phyloP scores from a whole-genome alignment of 805 yeast genomes.

The Candida oleophila region DNA sequence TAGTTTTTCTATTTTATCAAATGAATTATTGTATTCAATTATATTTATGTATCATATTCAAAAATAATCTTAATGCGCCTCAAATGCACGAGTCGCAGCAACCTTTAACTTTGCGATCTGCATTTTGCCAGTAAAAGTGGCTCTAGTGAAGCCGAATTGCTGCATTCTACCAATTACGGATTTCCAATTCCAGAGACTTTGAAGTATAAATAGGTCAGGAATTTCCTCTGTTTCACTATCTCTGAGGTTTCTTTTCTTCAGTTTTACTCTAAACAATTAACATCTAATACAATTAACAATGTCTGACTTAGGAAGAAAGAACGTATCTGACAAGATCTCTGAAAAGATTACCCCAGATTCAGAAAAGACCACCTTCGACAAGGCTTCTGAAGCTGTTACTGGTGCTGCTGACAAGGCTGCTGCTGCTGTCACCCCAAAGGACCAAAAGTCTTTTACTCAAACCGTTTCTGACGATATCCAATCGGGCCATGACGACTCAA shows the following conservation, averaged over 20 bases:
- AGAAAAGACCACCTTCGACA: slow-evolving; percentile 60
- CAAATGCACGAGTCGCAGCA: neutral
- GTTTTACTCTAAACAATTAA: neutral
- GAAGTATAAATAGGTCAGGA: slow-evolving; percentile 1
- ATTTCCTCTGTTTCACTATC: neutral
- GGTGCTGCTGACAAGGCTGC: slow-evolving; percentile 66
- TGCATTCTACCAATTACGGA: neutral
- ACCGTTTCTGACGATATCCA: slow-evolving; percentile 60
- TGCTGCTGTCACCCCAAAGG: slow-evolving; percentile 58
- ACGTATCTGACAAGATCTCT: slow-evolving; percentile 62
- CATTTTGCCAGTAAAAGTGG: neutral
- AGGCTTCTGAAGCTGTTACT: slow-evolving; percentile 71
- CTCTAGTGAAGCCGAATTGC: neutral
- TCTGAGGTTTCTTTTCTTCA: neutral
- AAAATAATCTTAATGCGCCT: neutral
- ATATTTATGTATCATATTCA: neutral
- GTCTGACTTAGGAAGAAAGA: slow-evolving; percentile 69
- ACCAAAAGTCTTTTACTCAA: slow-evolving; percentile 69
- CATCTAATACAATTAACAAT: slow-evolving; percentile 12
- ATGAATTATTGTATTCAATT: too few relatives aligned
- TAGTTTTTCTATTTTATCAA: neutral
- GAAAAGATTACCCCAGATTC: slow-evolving; percentile 72
- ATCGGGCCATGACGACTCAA: slow-evolving; percentile 55
- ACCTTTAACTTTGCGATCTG: neutral
- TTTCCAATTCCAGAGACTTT: neutral